These are phyloP conservation scores for Toxoplasma gondii DNA, from an alignment of 169 alveolate species.

Conservation along the genomic window DNA sequence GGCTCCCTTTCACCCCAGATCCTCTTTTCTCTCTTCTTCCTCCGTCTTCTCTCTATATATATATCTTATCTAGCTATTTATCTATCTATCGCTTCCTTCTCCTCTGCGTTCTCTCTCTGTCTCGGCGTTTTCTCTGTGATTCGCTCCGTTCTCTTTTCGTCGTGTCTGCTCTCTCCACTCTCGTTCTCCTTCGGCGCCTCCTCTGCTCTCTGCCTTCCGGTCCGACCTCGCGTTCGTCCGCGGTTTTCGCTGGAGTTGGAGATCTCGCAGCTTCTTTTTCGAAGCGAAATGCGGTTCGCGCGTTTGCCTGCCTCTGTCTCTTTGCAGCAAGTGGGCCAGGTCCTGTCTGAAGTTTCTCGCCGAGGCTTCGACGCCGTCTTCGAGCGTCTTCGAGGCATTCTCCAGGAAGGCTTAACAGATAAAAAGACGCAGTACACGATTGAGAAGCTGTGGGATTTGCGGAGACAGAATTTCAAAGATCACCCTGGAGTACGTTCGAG, in stretches of 20 bases:
- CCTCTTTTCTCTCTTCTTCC: no score
- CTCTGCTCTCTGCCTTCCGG: no score
- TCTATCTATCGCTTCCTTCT: not conserved
- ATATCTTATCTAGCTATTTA: no score
- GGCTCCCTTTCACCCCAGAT: no score
- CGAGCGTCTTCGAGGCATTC: slow-evolving; percentile 94
- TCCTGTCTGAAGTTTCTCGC: slow-evolving; percentile 92
- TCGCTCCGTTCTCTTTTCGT: not conserved
- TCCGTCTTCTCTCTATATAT: no score
- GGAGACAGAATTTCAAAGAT: slow-evolving; percentile 91
- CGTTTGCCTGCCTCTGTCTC: no score
- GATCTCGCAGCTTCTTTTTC: no score
- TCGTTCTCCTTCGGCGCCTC: no score
- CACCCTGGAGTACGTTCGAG: slow-evolving; percentile 70
- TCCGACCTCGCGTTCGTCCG: no score
- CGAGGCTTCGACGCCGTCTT: slow-evolving; percentile 94
- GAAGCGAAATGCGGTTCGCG: no score
- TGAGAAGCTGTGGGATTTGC: slow-evolving; percentile 93
- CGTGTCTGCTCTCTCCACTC: not conserved
- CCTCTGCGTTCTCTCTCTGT: not conserved
- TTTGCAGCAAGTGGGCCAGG: slow-evolving; percentile 92
- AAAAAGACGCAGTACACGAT: slow-evolving; percentile 96
- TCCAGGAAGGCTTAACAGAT: slow-evolving; percentile 95
- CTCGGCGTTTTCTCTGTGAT: not conserved
- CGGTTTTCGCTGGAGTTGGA: no score